phyloP scores from a whole-genome alignment of 73 alveolate genomes.

The Tetrahymena borealis region DNA sequence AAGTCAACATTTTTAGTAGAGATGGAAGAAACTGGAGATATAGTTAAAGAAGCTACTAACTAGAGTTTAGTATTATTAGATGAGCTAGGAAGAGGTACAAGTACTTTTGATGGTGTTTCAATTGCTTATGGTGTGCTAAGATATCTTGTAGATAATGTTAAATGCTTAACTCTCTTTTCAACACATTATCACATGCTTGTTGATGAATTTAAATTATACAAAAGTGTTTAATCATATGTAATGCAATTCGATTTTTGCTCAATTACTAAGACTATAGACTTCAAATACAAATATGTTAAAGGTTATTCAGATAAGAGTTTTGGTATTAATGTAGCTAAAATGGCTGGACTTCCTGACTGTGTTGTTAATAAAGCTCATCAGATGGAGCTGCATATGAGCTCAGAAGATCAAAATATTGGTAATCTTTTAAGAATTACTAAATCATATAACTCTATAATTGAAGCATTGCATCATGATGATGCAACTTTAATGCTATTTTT shows the following conservation, averaged over 20 bases:
- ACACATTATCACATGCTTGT: conserved; percentile 94
- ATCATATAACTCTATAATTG: neutral
- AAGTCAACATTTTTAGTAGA: conserved; percentile 83
- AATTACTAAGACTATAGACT: conserved; percentile 61
- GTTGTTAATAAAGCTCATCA: conserved; percentile 45
- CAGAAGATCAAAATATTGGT: conserved; percentile 35
- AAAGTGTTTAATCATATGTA: conserved; percentile 55
- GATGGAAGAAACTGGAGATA: conserved; percentile 80
- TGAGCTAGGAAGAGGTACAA: conserved; percentile 89
- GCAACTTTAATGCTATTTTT: neutral
- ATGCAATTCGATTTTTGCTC: conserved; percentile 70
- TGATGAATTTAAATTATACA: conserved; percentile 65
- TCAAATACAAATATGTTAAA: conserved; percentile 74
- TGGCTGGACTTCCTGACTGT: conserved; percentile 85
- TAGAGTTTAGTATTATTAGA: conserved; percentile 79
- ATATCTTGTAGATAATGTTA: conserved; percentile 58
- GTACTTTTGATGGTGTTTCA: conserved; percentile 92
- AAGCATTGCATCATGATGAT: neutral
- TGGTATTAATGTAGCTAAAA: conserved; percentile 71
- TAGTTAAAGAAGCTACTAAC: conserved; percentile 68
- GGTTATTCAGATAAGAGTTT: conserved; percentile 87
- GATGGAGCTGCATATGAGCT: conserved; percentile 21
- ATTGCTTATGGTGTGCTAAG: conserved; percentile 78
- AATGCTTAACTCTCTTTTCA: conserved; percentile 80
- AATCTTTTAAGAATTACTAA: conserved; percentile 11